Evolutionary conservation across 768 basidiomycete genomes (phyloP).

Genomic region (Mycena capillaripes): DNA sequence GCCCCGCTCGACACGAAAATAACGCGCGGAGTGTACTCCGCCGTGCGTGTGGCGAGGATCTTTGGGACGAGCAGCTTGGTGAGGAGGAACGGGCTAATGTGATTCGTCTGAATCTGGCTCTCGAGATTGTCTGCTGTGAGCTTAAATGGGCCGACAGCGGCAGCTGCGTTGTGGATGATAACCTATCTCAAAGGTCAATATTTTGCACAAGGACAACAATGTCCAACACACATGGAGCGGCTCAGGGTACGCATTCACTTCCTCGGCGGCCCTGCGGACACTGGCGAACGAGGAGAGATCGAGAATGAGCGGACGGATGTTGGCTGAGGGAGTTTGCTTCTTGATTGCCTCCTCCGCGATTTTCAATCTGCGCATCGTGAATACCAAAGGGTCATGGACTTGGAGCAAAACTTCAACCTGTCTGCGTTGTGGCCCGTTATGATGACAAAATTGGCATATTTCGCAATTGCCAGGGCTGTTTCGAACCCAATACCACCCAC

Average conservation of each 20-base stretch:
- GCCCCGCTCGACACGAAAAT: constrained; percentile 8
- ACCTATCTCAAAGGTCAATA: background rate
- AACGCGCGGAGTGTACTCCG: constrained; percentile 7
- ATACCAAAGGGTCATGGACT: no score
- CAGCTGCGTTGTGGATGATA: constrained; percentile 19
- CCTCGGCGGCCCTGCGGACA: constrained; percentile 9
- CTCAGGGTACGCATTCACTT: constrained; percentile 10
- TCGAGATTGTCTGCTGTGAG: constrained; percentile 19
- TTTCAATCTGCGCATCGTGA: constrained; percentile 11
- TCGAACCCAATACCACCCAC: constrained; percentile 13
- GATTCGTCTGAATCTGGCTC: constrained; percentile 3
- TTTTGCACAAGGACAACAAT: no score
- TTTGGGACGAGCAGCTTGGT: constrained; percentile 5
- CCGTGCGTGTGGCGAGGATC: background rate
- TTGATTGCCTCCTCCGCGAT: constrained; percentile 2
- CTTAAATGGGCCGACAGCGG: background rate
- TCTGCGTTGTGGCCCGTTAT: background rate
- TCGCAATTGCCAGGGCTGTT: background rate
- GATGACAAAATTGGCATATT: background rate
- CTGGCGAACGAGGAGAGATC: constrained; percentile 13
- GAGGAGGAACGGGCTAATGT: constrained; percentile 16
- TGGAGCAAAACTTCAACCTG: no score
- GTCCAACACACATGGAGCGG: constrained; percentile 10
- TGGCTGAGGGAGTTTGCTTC: background rate
- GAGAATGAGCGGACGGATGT: background rate